Evolutionary conservation across 768 basidiomycete species (phyloP).

Genomic region (Suillus ampliporus): DNA sequence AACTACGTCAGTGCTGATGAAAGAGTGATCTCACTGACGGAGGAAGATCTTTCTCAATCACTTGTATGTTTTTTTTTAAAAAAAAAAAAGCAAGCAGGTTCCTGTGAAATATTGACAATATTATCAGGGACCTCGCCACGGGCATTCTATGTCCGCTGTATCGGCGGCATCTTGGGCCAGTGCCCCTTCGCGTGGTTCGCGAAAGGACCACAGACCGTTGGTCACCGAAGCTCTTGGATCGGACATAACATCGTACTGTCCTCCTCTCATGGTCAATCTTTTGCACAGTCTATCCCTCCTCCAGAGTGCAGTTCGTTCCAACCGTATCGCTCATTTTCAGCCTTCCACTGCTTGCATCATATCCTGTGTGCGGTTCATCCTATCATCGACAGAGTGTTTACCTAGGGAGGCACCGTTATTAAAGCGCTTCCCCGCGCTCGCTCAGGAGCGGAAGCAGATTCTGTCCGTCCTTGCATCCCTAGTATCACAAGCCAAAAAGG

Average conservation of each 20-base stretch:
- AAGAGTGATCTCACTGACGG: conserved; percentile 53
- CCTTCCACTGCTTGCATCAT: conserved; percentile 95
- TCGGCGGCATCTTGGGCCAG: conserved; percentile 63
- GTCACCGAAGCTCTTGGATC: conserved; percentile 51
- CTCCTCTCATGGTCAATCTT: conserved; percentile 82
- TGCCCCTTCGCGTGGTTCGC: conserved; percentile 44
- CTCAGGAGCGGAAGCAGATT: conserved; percentile 81
- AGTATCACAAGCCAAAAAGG: conserved; percentile 79
- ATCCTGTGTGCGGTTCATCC: conserved; percentile 87
- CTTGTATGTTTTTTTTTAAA: conserved; percentile 49
- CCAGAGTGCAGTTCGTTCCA: conserved; percentile 81
- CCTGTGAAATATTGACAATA: conserved; percentile 15
- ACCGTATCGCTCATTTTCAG: conserved; percentile 83
- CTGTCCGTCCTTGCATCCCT: conserved; percentile 81
- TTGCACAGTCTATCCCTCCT: conserved; percentile 86
- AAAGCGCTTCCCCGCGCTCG: conserved; percentile 65
- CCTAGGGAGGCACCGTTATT: conserved; percentile 81
- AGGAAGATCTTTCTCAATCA: conserved; percentile 57
- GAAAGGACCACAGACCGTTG: conserved; percentile 49
- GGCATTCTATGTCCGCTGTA: conserved; percentile 54
- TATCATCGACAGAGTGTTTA: conserved; percentile 83
- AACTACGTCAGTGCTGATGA: conserved; percentile 86
- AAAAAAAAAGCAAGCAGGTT: background rate
- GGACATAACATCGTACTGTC: conserved; percentile 68
- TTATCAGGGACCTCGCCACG: conserved; percentile 49